Base-by-base conservation (phyloP, 2,329 filamentous ascomycete species). In the Pseudogymnoascus sp. region DNA sequence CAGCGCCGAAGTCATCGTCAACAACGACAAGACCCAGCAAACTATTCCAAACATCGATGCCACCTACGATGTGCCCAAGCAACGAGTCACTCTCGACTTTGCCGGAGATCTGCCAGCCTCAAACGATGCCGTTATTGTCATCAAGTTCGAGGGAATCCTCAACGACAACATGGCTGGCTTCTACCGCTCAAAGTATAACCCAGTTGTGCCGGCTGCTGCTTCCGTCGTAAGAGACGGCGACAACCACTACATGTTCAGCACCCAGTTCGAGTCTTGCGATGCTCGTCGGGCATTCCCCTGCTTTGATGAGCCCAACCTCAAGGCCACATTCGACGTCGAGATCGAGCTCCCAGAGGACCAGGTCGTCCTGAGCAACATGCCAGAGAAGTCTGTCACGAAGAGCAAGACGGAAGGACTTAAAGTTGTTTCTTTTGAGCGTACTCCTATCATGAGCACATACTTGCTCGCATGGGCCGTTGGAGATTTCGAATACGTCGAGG, bases 281-380 rank as follows among this genome's bases (percentile, higher is more conserved):
- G 95, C 95, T 66, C 89, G 95, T 68, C 84, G 93, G 69, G 93
- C 95, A 7, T 97, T 99, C 78, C 95, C 95, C 59, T 99, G 95
- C 79, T 97, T 97, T 73, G 95, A 99, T 73, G 95, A 99, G 79
- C 95, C 95, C 44, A 96, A 96, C 72, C 83, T 97, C 67, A 99
- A 99, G 79, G 91, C 95, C 10, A 93, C 92, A 2, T 97, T 97
- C 73, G 93, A 97, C 75, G 90, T 99, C 65, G 84, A 92, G 71
- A 89, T 99, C 67, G 93, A 97, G 78, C 84, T 97, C 56, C 93
- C 95, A 14, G 87, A 89, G 56, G 91, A 93, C 69, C 89, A 95
- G 76, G 88, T 91, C 42, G 95, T 92, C 12, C 81, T 97, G 53
- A 96, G 91, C 79, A 97, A 97, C 78, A 97, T 97, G 93, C 92